These are phyloP conservation scores for Corchorus capsularis DNA, from an alignment of 345 rosid genomes.

Conservation along the genomic window DNA sequence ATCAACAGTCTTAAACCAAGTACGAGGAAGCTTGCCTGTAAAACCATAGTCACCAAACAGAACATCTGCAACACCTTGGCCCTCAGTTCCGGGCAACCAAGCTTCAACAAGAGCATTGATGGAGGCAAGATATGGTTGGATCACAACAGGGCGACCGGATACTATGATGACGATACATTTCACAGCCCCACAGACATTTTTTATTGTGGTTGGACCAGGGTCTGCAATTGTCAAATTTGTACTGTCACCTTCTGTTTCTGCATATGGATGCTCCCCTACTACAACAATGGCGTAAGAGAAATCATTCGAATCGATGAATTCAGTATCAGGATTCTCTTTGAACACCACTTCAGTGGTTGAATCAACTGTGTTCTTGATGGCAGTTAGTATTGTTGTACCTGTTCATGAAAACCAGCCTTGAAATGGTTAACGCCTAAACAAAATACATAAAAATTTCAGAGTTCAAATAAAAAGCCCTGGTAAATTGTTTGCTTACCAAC, in stretches of 20 bases:
- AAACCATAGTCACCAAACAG: slow-evolving; percentile 52
- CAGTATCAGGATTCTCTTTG: slow-evolving; percentile 35
- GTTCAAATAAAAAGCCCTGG: no score
- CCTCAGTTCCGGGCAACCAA: slow-evolving; percentile 61
- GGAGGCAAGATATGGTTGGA: slow-evolving; percentile 34
- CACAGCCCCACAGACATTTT: slow-evolving; percentile 43
- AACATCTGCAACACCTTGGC: slow-evolving; percentile 56
- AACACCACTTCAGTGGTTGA: slow-evolving; percentile 35
- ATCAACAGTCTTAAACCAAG: slow-evolving; percentile 72
- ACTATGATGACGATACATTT: slow-evolving; percentile 43
- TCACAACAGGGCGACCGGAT: slow-evolving; percentile 51
- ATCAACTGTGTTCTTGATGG: slow-evolving; percentile 44
- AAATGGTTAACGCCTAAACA: background rate
- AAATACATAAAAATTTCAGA: no score
- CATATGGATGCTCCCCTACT: slow-evolving; percentile 49
- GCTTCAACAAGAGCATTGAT: slow-evolving; percentile 51
- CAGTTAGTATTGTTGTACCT: slow-evolving; percentile 52
- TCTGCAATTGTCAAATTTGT: slow-evolving; percentile 45
- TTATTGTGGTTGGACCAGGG: slow-evolving; percentile 40
- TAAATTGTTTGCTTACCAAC: slow-evolving; percentile 28
- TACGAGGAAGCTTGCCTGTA: slow-evolving; percentile 54
- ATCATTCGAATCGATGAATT: slow-evolving; percentile 39
- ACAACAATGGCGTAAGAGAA: slow-evolving; percentile 46
- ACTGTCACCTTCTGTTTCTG: slow-evolving; percentile 48
- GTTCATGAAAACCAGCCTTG: slow-evolving; percentile 16